Evolutionary conservation across 1,284 basidiomycete genomes (phyloP).

Genomic region (Ceratobasidium sp.): DNA sequence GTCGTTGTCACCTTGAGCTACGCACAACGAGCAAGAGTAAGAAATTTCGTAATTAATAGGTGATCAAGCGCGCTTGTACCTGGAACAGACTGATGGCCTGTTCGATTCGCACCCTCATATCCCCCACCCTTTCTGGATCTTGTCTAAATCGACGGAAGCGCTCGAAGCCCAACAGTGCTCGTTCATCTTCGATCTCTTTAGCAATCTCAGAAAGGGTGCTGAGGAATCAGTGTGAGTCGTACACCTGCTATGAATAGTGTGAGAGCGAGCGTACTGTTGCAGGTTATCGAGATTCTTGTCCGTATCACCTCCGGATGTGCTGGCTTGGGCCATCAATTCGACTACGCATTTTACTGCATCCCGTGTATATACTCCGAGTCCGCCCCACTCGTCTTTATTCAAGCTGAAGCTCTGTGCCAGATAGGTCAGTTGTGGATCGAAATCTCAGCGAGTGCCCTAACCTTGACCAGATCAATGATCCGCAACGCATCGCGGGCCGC

Average conservation of each 20-base stretch:
- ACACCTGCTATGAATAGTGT: no score
- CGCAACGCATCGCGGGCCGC: background rate
- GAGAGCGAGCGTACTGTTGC: background rate
- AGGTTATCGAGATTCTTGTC: background rate
- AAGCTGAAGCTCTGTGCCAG: background rate
- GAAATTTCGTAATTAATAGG: background rate
- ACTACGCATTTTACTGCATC: background rate
- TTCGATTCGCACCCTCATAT: background rate
- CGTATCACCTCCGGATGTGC: background rate
- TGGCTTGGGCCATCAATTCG: background rate
- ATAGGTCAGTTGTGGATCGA: background rate
- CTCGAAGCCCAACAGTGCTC: background rate
- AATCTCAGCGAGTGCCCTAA: background rate
- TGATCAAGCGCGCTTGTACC: background rate
- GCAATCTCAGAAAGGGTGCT: background rate
- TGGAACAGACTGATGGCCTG: background rate
- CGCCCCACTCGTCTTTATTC: background rate
- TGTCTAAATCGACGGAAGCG: background rate
- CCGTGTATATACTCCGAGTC: background rate
- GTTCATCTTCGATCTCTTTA: background rate
- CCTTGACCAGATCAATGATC: background rate
- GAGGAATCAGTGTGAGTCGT: no score
- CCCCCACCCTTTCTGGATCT: background rate
- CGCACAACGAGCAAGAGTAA: background rate
- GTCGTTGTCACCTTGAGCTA: background rate